A percentile compares a stretch with the other conserved stretches of the same genome.
phyloP scores from a whole-genome alignment of 192 early-diverging fungal genomes.

The Dissophora ornata region DNA sequence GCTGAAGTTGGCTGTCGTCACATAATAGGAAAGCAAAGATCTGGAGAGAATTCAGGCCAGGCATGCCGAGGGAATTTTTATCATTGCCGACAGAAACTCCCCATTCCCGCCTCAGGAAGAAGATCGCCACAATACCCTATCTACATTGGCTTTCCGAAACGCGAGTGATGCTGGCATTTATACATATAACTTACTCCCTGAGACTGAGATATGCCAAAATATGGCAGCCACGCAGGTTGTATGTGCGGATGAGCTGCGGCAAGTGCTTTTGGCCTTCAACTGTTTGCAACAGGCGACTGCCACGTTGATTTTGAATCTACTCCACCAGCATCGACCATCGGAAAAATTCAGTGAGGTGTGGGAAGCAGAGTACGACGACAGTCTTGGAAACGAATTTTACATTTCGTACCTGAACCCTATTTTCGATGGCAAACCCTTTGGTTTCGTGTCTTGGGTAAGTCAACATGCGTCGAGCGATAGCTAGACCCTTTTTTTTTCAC shows the following conservation, averaged over 20 bases:
- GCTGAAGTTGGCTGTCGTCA: neutral
- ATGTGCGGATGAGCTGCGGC: conserved; percentile 62
- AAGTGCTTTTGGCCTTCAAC: conserved; percentile 66
- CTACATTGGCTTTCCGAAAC: conserved; percentile 49
- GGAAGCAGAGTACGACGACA: conserved; percentile 78
- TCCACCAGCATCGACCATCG: conserved; percentile 66
- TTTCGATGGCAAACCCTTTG: conserved; percentile 71
- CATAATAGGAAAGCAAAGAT: conserved; percentile 47
- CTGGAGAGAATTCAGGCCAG: conserved; percentile 48
- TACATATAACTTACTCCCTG: conserved; percentile 71
- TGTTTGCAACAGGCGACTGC: conserved; percentile 67
- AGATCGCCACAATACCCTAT: conserved; percentile 49
- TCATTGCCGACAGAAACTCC: conserved; percentile 48
- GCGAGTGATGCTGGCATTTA: conserved; percentile 66
- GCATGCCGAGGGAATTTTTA: conserved; percentile 51
- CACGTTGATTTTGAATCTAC: conserved; percentile 72
- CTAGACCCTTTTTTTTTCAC: too few species aligned
- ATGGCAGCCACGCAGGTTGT: conserved; percentile 62
- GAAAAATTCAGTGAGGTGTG: conserved; percentile 67
- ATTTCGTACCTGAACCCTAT: conserved; percentile 60
- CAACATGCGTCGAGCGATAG: neutral
- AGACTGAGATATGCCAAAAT: conserved; percentile 71
- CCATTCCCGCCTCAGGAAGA: conserved; percentile 40
- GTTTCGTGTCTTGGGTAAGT: conserved; percentile 64
- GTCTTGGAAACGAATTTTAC: conserved; percentile 76